Conservation (phyloP, 2,329 filamentous ascomycete genomes). For the Arthrobotrys sinensis region DNA sequence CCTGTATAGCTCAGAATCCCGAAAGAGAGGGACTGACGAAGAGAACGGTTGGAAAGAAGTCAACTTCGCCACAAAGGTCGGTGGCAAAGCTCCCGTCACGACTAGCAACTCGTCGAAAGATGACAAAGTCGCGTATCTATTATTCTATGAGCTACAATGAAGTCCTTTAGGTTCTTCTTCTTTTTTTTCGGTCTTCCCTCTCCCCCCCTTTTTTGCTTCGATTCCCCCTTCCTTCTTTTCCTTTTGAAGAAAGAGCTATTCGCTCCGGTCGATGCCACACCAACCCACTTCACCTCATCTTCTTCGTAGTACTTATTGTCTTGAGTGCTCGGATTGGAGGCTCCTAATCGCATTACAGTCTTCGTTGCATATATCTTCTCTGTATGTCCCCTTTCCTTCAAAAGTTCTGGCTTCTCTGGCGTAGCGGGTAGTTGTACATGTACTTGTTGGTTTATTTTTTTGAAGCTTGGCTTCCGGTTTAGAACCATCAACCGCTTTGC, state of each 20-base stretch:
- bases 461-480: neutral
- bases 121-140: constrained; percentile 54
- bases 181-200: neutral
- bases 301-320: neutral
- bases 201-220: neutral
- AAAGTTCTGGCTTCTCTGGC: constrained; percentile 48
- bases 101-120: constrained; percentile 27
- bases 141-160: constrained; percentile 54
- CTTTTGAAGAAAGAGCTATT: neutral
- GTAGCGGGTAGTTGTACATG: constrained; percentile 31
- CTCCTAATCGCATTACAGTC: constrained; percentile 1
- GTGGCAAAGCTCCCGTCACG: constrained; percentile 59
- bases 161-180: neutral
- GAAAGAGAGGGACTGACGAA: constrained; percentile 20
- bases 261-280: neutral
- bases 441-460: constrained; percentile 1
- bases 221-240: neutral
- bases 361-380: constrained; percentile 15
- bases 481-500: neutral
- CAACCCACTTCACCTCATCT: neutral
- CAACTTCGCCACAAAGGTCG: constrained; percentile 64
- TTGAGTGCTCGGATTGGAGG: neutral
- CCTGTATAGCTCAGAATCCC: constrained; percentile 23
- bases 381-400: neutral
- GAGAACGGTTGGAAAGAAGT: constrained; percentile 57